Evolutionary conservation across 2,329 filamentous ascomycete species (phyloP).

Genomic region (Verticillium klebahnii): DNA sequence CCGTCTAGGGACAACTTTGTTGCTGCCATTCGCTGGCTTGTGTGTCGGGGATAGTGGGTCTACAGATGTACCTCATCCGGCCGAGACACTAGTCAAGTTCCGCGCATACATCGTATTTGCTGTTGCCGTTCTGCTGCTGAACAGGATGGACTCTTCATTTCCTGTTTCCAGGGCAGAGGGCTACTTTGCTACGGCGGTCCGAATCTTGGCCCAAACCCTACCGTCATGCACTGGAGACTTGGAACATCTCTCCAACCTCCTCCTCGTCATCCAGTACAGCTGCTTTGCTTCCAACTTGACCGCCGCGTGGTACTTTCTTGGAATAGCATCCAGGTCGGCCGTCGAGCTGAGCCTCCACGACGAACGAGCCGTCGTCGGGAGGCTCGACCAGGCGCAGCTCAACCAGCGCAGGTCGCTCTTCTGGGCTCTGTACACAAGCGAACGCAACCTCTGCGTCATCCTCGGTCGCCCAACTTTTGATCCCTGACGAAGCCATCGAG

Average conservation of each 20-base stretch:
- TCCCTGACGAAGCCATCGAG: slow-evolving; percentile 12
- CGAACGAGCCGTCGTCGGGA: not conserved
- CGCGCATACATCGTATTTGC: slow-evolving; percentile 8
- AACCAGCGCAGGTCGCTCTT: slow-evolving; percentile 9
- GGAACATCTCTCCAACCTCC: slow-evolving; percentile 8
- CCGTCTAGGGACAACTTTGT: slow-evolving; percentile 12
- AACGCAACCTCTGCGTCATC: slow-evolving; percentile 13
- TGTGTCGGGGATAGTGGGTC: no score
- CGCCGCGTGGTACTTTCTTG: slow-evolving; percentile 12
- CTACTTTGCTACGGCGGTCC: slow-evolving; percentile 8
- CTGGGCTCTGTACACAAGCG: slow-evolving; percentile 11
- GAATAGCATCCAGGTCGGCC: slow-evolving; percentile 5
- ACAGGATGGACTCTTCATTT: slow-evolving; percentile 10
- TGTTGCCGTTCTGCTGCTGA: slow-evolving; percentile 8
- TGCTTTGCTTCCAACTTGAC: slow-evolving; percentile 9
- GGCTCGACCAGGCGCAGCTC: not conserved
- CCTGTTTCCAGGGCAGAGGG: slow-evolving; percentile 5
- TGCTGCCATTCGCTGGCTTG: not conserved
- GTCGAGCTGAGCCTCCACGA: slow-evolving; percentile 10
- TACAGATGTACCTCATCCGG: not conserved
- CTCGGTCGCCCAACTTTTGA: slow-evolving; percentile 7
- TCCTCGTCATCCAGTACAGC: slow-evolving; percentile 10
- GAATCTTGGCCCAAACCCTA: slow-evolving; percentile 5
- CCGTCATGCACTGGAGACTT: slow-evolving; percentile 7
- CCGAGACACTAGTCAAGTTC: not conserved